A percentile compares a stretch with the other conserved stretches of the same genome.
Evolutionary conservation across 768 basidiomycete species (phyloP).

Genomic region (Termitomyces sp.): DNA sequence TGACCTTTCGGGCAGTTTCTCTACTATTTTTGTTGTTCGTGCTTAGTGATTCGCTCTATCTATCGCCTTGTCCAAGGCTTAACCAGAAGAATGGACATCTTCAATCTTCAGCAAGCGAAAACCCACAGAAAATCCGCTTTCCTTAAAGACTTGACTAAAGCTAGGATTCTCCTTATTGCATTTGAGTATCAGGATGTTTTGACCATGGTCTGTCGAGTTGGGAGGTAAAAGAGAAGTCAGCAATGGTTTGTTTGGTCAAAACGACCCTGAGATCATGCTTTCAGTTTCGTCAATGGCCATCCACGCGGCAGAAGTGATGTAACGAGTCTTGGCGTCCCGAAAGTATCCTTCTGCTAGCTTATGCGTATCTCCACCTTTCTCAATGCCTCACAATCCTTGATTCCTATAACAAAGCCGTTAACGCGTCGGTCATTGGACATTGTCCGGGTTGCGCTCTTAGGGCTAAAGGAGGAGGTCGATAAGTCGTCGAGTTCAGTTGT

Average conservation of each 20-base stretch:
- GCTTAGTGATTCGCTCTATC: conserved; percentile 1
- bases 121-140: background rate
- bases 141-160: background rate
- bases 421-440: conserved; percentile 28
- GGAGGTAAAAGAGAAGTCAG: background rate
- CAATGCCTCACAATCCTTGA: conserved; percentile 15
- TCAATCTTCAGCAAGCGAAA: background rate
- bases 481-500: background rate
- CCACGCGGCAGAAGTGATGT: background rate
- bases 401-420: conserved; percentile 32
- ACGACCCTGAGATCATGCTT: background rate
- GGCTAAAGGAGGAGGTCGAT: conserved; percentile 5
- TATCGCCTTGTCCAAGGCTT: background rate
- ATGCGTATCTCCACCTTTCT: background rate
- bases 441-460: conserved; percentile 18
- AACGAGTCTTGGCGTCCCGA: background rate
- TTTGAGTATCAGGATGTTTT: background rate
- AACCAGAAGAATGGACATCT: too few relatives aligned
- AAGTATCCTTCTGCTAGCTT: background rate
- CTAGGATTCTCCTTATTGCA: background rate
- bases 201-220: background rate
- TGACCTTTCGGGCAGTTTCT: conserved; percentile 11
- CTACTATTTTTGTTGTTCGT: conserved; percentile 5
- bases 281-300: background rate
- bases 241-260: background rate